Percentiles rank a stretch among this genome's conserved stretches.
Conservation (phyloP, 2,329 filamentous ascomycete species). For the Trichoderma harzianum region DNA sequence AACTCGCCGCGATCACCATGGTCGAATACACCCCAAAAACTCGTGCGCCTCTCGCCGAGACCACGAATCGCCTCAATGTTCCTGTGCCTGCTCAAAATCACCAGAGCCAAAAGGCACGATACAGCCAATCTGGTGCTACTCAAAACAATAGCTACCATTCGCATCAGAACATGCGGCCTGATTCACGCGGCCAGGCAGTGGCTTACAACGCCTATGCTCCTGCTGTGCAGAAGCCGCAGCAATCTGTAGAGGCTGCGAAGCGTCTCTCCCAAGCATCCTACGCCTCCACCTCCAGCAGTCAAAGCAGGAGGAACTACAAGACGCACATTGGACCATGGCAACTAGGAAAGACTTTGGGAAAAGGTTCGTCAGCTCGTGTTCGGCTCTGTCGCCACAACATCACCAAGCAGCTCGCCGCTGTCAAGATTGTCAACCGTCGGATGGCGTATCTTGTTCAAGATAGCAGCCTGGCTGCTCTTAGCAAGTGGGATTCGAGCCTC, state of each 20-base stretch:
- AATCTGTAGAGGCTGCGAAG: constrained; percentile 34
- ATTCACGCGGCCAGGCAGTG: neutral
- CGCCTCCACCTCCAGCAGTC: constrained; percentile 39
- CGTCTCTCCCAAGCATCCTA: constrained; percentile 42
- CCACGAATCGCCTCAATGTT: constrained; percentile 46
- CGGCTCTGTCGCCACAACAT: constrained; percentile 76
- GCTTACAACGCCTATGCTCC: constrained; percentile 23
- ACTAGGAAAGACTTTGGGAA: constrained; percentile 81
- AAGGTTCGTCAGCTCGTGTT: constrained; percentile 85
- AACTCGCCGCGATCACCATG: constrained; percentile 25
- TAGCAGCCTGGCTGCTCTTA: constrained; percentile 79
- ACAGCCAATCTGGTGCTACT: constrained; percentile 24
- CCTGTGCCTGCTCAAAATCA: constrained; percentile 29
- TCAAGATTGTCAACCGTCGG: constrained; percentile 91
- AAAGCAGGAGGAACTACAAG: constrained; percentile 48
- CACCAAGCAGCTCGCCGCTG: constrained; percentile 78
- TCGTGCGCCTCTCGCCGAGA: constrained; percentile 46
- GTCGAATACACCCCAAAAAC: constrained; percentile 32
- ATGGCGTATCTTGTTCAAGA: constrained; percentile 78
- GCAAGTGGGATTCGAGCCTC: constrained; percentile 63
- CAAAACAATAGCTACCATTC: constrained; percentile 15
- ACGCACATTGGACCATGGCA: constrained; percentile 93
- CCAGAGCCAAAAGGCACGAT: constrained; percentile 31
- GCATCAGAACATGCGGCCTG: neutral
- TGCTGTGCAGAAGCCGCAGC: constrained; percentile 28